A percentile compares a stretch with the other conserved stretches of the same genome.
These are phyloP conservation scores for Arabidopsis thaliana DNA, from an alignment of 345 rosid species.

Conservation along the genomic window TAIR10.1 NC_003070.9:27254001-27254500, in stretches of 20 bases:
- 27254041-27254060: conserved; percentile 65
- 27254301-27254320: conserved; percentile 64
- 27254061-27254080: conserved; percentile 70
- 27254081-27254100: conserved; percentile 59
- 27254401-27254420: conserved; percentile 40
- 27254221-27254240: conserved; percentile 51
- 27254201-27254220: conserved; percentile 46
- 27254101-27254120: conserved; percentile 29
- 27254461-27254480: conserved; percentile 16
- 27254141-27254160: conserved; percentile 52
- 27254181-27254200: conserved; percentile 51
- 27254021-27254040: conserved; percentile 78
- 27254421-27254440: conserved; percentile 36
- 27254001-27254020: conserved; percentile 85
- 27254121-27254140: conserved; percentile 53
- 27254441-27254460: conserved; percentile 33
- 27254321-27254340: conserved; percentile 49
- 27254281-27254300: conserved; percentile 46
- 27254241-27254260: conserved; percentile 22
- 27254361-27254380: conserved; percentile 46
- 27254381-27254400: conserved; percentile 60
- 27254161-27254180: conserved; percentile 50
- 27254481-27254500: conserved; percentile 20
- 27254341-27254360: conserved; percentile 36
- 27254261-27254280: conserved; percentile 26